Conservation (phyloP, 2,329 filamentous ascomycete genomes). For the Teratosphaeria gauchensis region DNA sequence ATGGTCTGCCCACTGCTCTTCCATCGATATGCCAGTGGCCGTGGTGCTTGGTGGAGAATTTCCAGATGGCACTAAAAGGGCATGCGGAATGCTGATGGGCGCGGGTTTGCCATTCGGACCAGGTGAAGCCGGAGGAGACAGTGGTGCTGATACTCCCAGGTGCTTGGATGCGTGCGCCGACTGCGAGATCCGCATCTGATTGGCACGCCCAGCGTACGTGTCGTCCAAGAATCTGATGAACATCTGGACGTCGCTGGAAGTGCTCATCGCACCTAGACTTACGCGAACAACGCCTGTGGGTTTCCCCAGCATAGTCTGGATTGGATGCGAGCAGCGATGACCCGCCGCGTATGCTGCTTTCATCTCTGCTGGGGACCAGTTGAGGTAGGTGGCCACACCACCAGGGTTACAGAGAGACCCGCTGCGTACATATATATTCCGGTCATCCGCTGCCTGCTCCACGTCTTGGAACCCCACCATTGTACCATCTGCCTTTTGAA, state of each 20-base stretch:
- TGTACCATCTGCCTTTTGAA: slow-evolving; percentile 42
- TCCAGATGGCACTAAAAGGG: slow-evolving; percentile 2
- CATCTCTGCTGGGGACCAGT: slow-evolving; percentile 47
- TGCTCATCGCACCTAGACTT: slow-evolving; percentile 55
- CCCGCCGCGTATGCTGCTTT: slow-evolving; percentile 46
- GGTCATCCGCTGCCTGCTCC: slow-evolving; percentile 48
- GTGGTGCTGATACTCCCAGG: not conserved
- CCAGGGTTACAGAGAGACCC: slow-evolving; percentile 49
- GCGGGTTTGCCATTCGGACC: slow-evolving; percentile 2
- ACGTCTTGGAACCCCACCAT: slow-evolving; percentile 49
- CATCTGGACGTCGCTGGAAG: slow-evolving; percentile 45
- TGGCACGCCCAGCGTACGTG: slow-evolving; percentile 17
- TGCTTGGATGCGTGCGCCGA: not conserved
- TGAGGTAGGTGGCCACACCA: slow-evolving; percentile 36
- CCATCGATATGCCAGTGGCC: slow-evolving; percentile 12
- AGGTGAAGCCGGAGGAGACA: slow-evolving; percentile 6
- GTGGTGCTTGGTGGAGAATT: slow-evolving; percentile 9
- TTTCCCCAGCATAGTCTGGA: slow-evolving; percentile 44
- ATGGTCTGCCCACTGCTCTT: slow-evolving; percentile 3
- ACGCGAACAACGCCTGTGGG: slow-evolving; percentile 53
- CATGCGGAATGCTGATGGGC: slow-evolving; percentile 9
- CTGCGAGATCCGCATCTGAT: not conserved
- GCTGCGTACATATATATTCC: slow-evolving; percentile 51
- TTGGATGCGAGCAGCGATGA: slow-evolving; percentile 47
- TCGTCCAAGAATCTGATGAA: slow-evolving; percentile 45